phyloP scores from a whole-genome alignment of 495 filamentous ascomycete species.

The Tuber microsphaerosporum region DNA sequence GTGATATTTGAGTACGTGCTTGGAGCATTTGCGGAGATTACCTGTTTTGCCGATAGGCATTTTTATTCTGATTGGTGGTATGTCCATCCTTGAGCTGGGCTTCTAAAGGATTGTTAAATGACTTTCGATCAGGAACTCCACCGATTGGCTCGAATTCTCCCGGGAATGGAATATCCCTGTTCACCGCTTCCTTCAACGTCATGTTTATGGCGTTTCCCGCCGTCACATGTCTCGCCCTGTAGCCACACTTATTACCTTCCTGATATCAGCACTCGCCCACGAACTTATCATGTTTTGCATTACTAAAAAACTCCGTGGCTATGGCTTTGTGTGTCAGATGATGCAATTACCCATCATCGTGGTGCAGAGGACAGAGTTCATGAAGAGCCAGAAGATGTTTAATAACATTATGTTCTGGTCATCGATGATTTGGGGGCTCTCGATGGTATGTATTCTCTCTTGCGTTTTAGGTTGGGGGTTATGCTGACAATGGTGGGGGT shows the following conservation, averaged over 20 bases:
- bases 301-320: constrained; percentile 90
- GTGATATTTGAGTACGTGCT: constrained; percentile 96
- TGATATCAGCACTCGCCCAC: constrained; percentile 81
- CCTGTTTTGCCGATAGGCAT: constrained; percentile 85
- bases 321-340: constrained; percentile 93
- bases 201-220: constrained; percentile 80
- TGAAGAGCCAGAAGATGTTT: constrained; percentile 64
- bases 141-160: constrained; percentile 91
- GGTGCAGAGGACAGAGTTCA: constrained; percentile 70
- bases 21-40: constrained; percentile 90
- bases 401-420: constrained; percentile 95
- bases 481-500: constrained; percentile 15
- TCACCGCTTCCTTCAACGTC: constrained; percentile 91
- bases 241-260: constrained; percentile 84
- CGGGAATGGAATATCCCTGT: constrained; percentile 98
- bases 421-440: constrained; percentile 85
- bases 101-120: neutral
- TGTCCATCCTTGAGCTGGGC: neutral
- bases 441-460: constrained; percentile 57
- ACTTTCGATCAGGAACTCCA: constrained; percentile 48
- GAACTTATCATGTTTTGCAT: constrained; percentile 97
- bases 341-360: constrained; percentile 88
- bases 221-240: constrained; percentile 65
- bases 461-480: neutral
- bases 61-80: constrained; percentile 97